Conservation (phyloP, 805 yeast species). For the Metschnikowia henanensis region DNA sequence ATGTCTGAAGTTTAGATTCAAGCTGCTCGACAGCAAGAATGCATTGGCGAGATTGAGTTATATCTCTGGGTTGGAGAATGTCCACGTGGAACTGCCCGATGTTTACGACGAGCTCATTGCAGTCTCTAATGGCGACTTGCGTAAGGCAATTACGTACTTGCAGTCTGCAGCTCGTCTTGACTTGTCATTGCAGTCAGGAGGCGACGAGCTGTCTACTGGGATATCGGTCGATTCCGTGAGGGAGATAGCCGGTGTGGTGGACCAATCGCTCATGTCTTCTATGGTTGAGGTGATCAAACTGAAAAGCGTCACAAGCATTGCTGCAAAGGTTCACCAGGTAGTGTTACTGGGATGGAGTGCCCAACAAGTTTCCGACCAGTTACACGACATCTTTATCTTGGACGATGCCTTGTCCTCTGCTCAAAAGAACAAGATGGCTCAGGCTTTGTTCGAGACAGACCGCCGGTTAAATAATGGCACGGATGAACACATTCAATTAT, state of each 20-base stretch:
- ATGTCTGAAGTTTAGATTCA: conserved; percentile 93
- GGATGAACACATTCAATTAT: conserved; percentile 81
- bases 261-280: conserved; percentile 43
- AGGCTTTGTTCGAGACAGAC: conserved; percentile 72
- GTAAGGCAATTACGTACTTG: conserved; percentile 87
- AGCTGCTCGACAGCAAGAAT: conserved; percentile 66
- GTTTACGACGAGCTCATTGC: conserved; percentile 62
- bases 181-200: conserved; percentile 7
- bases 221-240: conserved; percentile 51
- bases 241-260: conserved; percentile 79
- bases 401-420: conserved; percentile 49
- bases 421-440: conserved; percentile 66
- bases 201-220: conserved; percentile 25
- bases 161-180: conserved; percentile 43
- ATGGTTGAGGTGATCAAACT: conserved; percentile 37
- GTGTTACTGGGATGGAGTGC: conserved; percentile 78
- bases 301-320: conserved; percentile 30
- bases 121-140: conserved; percentile 86
- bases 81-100: conserved; percentile 41
- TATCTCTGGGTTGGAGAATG: conserved; percentile 48
- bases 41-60: conserved; percentile 67
- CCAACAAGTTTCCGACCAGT: conserved; percentile 64
- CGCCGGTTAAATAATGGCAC: conserved; percentile 77
- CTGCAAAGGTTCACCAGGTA: conserved; percentile 48
- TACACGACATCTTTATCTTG: conserved; percentile 65